A percentile compares a stretch with the other conserved stretches of the same genome.
phyloP scores from a whole-genome alignment of 306 rosid species.

The Rubus idaeus region DNA sequence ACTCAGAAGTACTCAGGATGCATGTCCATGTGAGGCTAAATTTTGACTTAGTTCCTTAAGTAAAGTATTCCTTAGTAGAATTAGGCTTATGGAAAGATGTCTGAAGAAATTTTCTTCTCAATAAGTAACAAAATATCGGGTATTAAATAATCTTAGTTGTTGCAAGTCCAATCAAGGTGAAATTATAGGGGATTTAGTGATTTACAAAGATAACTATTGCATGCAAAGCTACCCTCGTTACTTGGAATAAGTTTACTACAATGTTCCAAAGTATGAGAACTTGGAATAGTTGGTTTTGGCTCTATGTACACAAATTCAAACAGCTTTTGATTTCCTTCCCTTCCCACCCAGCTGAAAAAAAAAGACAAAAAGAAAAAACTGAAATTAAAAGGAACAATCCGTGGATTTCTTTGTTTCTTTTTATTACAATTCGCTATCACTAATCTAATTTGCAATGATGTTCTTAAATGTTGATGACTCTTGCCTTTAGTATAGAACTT shows the following conservation, averaged over 20 bases:
- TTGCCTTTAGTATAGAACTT: not conserved
- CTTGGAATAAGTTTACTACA: not conserved
- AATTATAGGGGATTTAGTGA: constrained; percentile 1
- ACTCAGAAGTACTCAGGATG: constrained; percentile 36
- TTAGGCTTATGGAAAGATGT: not conserved
- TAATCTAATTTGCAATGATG: not conserved
- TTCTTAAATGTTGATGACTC: constrained; percentile 1
- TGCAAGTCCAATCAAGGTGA: not conserved
- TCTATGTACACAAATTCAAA: not conserved
- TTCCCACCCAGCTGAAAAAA: not conserved
- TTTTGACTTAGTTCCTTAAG: constrained; percentile 23
- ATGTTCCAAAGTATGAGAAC: not conserved
- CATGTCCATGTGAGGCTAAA: constrained; percentile 41
- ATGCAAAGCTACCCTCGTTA: not conserved
- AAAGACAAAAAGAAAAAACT: not conserved
- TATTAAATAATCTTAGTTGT: not conserved
- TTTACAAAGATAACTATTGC: not conserved
- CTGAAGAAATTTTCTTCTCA: not conserved
- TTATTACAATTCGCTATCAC: not conserved
- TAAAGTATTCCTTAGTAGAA: constrained; percentile 4
- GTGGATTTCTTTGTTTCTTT: not conserved
- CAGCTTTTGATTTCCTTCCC: not conserved
- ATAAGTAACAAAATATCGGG: not conserved
- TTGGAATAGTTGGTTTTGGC: not conserved
- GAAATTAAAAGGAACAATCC: not conserved